A percentile compares a stretch with the other conserved stretches of the same genome.
These are phyloP conservation scores for Blastobotrys terrestris DNA, from an alignment of 805 yeast genomes.

Conservation along the genomic window DNA sequence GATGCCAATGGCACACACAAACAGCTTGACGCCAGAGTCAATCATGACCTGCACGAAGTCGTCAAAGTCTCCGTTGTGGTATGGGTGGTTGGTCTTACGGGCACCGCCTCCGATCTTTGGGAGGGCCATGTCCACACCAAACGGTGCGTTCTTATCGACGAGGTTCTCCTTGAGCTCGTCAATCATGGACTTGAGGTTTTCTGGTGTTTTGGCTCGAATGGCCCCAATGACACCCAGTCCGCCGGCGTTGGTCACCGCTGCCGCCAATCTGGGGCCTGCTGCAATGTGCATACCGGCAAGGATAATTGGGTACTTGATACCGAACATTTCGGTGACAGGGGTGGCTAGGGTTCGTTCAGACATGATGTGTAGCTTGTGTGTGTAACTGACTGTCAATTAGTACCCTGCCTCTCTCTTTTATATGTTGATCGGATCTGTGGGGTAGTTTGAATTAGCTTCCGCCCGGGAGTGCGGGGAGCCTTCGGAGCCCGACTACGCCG, in stretches of 20 bases:
- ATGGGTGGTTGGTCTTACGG: conserved; percentile 25
- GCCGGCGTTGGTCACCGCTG: conserved; percentile 27
- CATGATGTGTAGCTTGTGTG: not conserved
- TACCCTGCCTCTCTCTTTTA: not conserved
- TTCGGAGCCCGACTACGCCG: not conserved
- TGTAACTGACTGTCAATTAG: not conserved
- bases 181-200: conserved; percentile 13
- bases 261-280: conserved; percentile 23
- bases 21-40: conserved; percentile 20
- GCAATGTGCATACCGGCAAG: conserved; percentile 28
- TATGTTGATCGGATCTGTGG: not conserved
- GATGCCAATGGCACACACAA: conserved; percentile 26
- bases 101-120: conserved; percentile 26
- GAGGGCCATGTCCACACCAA: conserved; percentile 23
- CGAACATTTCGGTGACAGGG: conserved; percentile 22
- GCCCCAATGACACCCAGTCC: conserved; percentile 26
- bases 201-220: conserved; percentile 8
- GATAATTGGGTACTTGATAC: conserved; percentile 22
- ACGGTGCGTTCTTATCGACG: conserved; percentile 18
- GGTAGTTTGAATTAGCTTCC: too few species aligned
- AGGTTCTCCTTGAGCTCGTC: conserved; percentile 14
- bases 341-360: conserved; percentile 9
- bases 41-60: conserved; percentile 20
- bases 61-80: conserved; percentile 21
- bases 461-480: not conserved